Evolutionary conservation across 2,329 filamentous ascomycete genomes (phyloP), one percentile per base, ranked within the genome.

Genomic region (Alternaria gaisen): DNA sequence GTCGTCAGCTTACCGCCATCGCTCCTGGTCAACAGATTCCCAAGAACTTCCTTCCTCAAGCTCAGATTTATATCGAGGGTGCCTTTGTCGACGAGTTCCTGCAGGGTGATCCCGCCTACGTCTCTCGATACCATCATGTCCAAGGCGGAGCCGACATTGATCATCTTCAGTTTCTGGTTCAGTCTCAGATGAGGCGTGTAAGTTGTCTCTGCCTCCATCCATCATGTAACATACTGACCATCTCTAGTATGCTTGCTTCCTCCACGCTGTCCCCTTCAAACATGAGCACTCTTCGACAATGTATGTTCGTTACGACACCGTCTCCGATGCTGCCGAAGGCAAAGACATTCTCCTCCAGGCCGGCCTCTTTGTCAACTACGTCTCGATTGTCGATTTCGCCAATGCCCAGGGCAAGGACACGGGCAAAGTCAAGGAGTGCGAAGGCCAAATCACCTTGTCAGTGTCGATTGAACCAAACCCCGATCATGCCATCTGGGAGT

Each of bases 291-390:
- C 32, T 8, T 22, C 20, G 5, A 24, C 30, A 9, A 50, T 50
- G 30, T 50, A 24, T 34, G 34, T 36, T 8, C 72, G 71, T 53
- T 82, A 81, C 64, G 79, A 83, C 55, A 72, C 77, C 54, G 61
- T 81, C n/a, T 62, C 66, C 20, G 72, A 79, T 22, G 74, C 80
- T n/a, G 61, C 64, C 16, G 68, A 73, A 30, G 74, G 65, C 36
- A 68, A 73, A 44, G 53, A 68, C 8, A 59, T 72, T 20, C 64
- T 78, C 8, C 50, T 66, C 7, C 54, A 68, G 16, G 65, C 69
- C 26, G 66, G 63, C 20, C 74, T 71, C 61, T 18, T 38, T 3
- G 64, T 71, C 26, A 51, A 63, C 10, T 74, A 66, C 60, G 60
- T 73, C 36, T 66, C 67, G 11, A 60, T 63, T 14, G 66, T 70